These are phyloP conservation scores for Monosporascus sp. DNA, from an alignment of 2,329 filamentous ascomycete genomes.

Conservation along the genomic window DNA sequence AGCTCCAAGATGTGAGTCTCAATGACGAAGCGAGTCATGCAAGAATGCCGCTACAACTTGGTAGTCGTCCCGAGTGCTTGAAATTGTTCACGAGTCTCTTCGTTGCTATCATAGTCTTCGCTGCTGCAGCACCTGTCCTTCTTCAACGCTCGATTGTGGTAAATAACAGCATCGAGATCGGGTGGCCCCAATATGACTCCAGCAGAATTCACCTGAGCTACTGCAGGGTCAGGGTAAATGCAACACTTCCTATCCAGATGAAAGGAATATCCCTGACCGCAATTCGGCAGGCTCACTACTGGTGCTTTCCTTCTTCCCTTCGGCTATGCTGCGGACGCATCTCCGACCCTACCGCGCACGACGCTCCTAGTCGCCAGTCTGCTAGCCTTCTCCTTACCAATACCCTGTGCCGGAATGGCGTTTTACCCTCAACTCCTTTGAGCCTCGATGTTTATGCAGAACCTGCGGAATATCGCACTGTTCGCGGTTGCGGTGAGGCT, in stretches of 20 bases:
- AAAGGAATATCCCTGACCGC: no score
- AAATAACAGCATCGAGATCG: conserved; percentile 20
- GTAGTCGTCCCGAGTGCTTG: conserved; percentile 23
- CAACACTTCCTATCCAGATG: no score
- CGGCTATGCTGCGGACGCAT: conserved; percentile 25
- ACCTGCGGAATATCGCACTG: conserved; percentile 22
- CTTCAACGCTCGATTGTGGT: conserved; percentile 27
- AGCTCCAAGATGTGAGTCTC: conserved; percentile 26
- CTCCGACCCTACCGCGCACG: conserved; percentile 22
- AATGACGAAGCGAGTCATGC: conserved; percentile 20
- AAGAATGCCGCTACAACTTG: conserved; percentile 12
- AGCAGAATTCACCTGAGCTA: conserved; percentile 26
- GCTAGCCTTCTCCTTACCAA: conserved; percentile 22
- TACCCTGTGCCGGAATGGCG: conserved; percentile 24
- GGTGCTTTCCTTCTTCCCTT: conserved; percentile 27
- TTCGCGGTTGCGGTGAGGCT: conserved; percentile 27
- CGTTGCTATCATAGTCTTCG: conserved; percentile 24
- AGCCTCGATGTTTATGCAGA: conserved; percentile 30
- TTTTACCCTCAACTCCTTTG: conserved; percentile 30
- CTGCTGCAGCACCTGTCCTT: conserved; percentile 27
- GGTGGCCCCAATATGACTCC: conserved; percentile 23
- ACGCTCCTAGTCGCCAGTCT: conserved; percentile 24
- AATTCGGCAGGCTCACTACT: conserved; percentile 20
- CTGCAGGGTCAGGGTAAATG: conserved; percentile 26
- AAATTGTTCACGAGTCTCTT: conserved; percentile 24